Conservation (phyloP, 75 land plant genomes). For the Pinus albicaulis region DNA sequence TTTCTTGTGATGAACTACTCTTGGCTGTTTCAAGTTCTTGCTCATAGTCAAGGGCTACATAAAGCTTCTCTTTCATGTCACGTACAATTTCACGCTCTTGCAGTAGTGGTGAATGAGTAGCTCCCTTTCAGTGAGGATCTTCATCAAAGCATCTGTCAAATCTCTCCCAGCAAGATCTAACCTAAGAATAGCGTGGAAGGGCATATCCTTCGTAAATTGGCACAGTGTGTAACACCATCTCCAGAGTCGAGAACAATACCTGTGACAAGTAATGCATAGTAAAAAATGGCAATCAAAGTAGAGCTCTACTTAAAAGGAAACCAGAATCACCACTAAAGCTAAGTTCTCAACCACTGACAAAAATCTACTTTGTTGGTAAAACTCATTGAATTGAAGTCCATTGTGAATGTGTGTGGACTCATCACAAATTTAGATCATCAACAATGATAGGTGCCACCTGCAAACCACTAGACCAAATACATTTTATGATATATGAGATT, state of each 20-base stretch:
- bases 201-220: slow-evolving; percentile 50
- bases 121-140: slow-evolving; percentile 43
- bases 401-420: no score
- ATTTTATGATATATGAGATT: not conserved
- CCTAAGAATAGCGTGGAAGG: slow-evolving; percentile 47
- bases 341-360: no score
- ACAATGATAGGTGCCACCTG: no score
- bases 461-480: not conserved
- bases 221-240: slow-evolving; percentile 51
- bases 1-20: slow-evolving; percentile 30
- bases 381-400: no score
- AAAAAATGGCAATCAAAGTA: no score
- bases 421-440: no score
- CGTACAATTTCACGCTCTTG: slow-evolving; percentile 30
- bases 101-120: slow-evolving; percentile 30
- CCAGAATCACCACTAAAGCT: no score
- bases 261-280: not conserved
- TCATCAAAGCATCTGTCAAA: slow-evolving; percentile 37
- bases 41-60: slow-evolving; percentile 44
- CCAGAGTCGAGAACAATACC: slow-evolving; percentile 42
- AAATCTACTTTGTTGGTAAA: no score
- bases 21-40: slow-evolving; percentile 36
- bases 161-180: slow-evolving; percentile 49
- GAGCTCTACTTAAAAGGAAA: no score
- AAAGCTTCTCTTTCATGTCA: slow-evolving; percentile 48